Conservation (phyloP, 257 asterid genomes). For the Asclepias syriaca region DNA sequence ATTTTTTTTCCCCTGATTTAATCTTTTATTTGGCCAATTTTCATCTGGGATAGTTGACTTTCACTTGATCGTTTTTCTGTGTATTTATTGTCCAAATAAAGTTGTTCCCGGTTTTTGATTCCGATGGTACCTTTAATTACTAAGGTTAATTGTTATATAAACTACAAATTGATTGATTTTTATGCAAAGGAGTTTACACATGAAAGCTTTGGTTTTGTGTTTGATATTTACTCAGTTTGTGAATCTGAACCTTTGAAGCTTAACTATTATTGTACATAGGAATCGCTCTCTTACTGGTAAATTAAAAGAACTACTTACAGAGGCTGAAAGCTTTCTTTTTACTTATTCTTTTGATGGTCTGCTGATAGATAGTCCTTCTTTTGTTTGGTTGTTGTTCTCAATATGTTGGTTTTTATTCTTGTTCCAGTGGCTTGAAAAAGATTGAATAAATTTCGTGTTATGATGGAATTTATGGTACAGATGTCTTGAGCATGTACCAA, state of each 20-base stretch:
- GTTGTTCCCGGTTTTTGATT: background rate
- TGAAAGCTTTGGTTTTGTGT: background rate
- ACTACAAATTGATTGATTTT: background rate
- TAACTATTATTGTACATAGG: background rate
- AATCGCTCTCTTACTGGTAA: background rate
- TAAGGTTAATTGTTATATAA: background rate
- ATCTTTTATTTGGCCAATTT: conserved; percentile 2
- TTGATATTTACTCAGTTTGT: background rate
- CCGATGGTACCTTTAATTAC: background rate
- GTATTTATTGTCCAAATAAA: background rate
- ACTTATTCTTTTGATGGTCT: background rate
- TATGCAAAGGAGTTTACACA: background rate
- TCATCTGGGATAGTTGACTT: background rate
- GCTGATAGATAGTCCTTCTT: background rate
- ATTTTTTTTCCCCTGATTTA: background rate
- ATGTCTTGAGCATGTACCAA: background rate
- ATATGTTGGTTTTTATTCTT: background rate
- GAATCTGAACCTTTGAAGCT: background rate
- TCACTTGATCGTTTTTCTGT: background rate
- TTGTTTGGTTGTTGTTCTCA: background rate
- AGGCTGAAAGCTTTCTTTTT: background rate
- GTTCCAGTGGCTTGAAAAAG: background rate
- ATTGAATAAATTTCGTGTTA: background rate
- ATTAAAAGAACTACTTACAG: background rate
- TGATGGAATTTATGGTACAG: background rate